Evolutionary conservation across 176 grass and related monocot species (phyloP), one percentile per base, ranked within the genome.

Genomic region (Neostapfia colusana): DNA sequence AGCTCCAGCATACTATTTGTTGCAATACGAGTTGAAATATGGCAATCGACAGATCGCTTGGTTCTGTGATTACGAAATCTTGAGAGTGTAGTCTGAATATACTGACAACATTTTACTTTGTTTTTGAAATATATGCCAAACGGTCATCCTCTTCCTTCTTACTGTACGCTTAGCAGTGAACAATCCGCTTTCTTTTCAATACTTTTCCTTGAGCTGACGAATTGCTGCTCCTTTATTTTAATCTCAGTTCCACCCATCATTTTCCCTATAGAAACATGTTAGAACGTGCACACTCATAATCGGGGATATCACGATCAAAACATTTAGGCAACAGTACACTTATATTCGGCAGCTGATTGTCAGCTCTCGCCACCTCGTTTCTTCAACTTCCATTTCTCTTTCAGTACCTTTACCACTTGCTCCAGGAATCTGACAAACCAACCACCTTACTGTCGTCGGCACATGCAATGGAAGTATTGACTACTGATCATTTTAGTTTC

Each of bases 381-480:
- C 58, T 70, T 81, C 72, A 39, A 45, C 74, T 76, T 70, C 45
- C 36, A 1, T 57, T 67, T 69, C 65, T 28, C 65, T 56, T 14
- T 70, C 63, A 44, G 39, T 7, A 43, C 53, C 46, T 76, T 70
- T 37, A 55, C 54, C n/a, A 42, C 56, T 39, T 20, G 54, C 27
- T 82, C 41, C 28, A 40, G 58, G 75, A 82, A 41, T 23, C 12
- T 66, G 60, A 66, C 50, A 26, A 57, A 27, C 62, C 51, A 83
- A 79, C 85, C 4, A 50, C 73, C 79, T 46, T 65, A 37, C 57
- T 53, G 37, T 63, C 43, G 2, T 39, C 25, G 51, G 60, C 75
- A 69, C 75, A 83, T 69, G 75, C 69, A 69, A 79, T 44, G 53
- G 25, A 69, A n/a, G 42, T 13, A 44, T 42, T 57, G 43, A 26